These are phyloP conservation scores for Brassica napus DNA, from an alignment of 345 rosid species.

Conservation along the genomic window DNA sequence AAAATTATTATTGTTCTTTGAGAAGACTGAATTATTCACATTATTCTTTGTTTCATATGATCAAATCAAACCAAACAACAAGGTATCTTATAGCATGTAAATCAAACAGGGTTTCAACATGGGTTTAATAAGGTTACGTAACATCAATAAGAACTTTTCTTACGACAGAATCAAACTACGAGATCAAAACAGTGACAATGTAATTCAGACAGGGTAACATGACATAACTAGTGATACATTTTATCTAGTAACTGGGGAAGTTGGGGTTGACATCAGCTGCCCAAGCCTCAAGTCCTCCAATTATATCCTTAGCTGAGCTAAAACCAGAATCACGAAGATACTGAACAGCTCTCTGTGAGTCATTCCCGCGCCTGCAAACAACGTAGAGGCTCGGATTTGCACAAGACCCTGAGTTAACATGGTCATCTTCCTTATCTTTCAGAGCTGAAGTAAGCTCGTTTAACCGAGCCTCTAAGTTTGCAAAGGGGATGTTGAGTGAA, in stretches of 20 bases:
- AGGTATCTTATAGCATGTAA: neutral
- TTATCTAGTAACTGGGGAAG: constrained; percentile 69
- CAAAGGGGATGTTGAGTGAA: constrained; percentile 69
- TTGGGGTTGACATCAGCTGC: constrained; percentile 70
- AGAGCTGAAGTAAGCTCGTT: constrained; percentile 64
- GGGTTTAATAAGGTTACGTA: neutral
- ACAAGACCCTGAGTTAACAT: constrained; percentile 21
- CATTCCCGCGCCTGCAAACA: constrained; percentile 87
- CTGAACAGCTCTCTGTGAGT: constrained; percentile 90
- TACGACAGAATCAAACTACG: neutral
- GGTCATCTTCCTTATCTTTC: constrained; percentile 46
- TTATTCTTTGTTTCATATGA: neutral
- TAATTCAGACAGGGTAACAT: neutral
- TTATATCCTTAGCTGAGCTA: constrained; percentile 63
- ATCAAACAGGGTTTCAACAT: neutral
- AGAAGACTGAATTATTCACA: neutral
- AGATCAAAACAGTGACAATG: neutral
- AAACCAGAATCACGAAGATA: constrained; percentile 62
- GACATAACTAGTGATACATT: constrained; percentile 20
- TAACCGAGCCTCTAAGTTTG: constrained; percentile 63
- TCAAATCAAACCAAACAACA: neutral
- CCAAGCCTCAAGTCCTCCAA: constrained; percentile 89
- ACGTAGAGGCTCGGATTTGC: constrained; percentile 54
- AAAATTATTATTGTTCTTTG: neutral
- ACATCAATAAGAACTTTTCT: neutral